phyloP scores from a whole-genome alignment of 2,329 filamentous ascomycete genomes.

The Camptophora hylomeconis region DNA sequence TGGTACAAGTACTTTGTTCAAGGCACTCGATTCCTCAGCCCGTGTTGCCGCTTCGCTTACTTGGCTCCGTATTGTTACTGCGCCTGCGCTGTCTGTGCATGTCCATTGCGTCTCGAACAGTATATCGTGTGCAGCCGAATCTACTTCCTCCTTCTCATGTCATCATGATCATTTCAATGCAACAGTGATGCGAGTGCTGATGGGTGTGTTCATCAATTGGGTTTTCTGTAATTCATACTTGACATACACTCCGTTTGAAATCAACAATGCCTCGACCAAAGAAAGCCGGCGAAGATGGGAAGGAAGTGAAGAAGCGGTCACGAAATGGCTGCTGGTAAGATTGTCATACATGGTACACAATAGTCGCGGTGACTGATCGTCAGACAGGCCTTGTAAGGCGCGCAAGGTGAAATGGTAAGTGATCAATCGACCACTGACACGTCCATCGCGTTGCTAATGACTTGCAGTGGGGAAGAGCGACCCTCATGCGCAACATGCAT shows the following conservation, averaged over 20 bases:
- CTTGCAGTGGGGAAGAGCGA: conserved; percentile 54
- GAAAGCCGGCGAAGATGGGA: conserved; percentile 37
- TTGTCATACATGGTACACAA: not conserved
- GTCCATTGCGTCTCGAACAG: too few species aligned
- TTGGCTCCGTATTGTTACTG: too few species aligned
- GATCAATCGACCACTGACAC: not conserved
- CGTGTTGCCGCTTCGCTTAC: too few species aligned
- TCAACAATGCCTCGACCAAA: conserved; percentile 50
- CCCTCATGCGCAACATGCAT: conserved; percentile 61
- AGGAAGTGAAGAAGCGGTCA: conserved; percentile 51
- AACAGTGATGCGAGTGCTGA: too few species aligned
- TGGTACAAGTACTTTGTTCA: too few species aligned
- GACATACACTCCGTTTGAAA: conserved; percentile 4
- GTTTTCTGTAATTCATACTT: too few species aligned
- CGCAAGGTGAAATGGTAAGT: conserved; percentile 63
- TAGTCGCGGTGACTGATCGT: conserved; percentile 7
- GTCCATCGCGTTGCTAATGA: conserved; percentile 3
- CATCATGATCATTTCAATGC: too few species aligned
- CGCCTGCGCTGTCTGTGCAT: too few species aligned
- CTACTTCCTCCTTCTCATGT: too few species aligned
- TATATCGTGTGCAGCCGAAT: too few species aligned
- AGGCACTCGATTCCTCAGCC: too few species aligned
- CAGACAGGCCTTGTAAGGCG: conserved; percentile 59
- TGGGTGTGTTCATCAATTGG: too few species aligned
- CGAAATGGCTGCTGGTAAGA: conserved; percentile 55